Conservation (phyloP, 495 filamentous ascomycete species). For the Daldinia grandis region DNA sequence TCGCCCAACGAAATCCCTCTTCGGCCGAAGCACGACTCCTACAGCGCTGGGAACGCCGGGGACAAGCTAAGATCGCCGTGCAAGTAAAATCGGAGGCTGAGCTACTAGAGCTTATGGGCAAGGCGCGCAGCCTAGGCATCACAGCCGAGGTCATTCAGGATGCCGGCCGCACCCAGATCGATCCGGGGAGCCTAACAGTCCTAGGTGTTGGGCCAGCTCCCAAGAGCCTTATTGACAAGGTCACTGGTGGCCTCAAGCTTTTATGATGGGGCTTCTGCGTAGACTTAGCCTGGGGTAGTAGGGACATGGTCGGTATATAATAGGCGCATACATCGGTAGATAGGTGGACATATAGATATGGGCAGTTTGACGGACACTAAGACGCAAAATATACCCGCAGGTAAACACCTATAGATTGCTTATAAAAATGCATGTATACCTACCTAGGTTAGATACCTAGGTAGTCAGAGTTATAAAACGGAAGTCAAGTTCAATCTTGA, state of each 20-base stretch:
- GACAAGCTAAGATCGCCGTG: constrained; percentile 92
- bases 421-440: constrained; percentile 1
- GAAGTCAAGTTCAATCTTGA: not conserved
- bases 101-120: constrained; percentile 75
- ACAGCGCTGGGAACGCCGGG: constrained; percentile 79
- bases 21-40: constrained; percentile 70
- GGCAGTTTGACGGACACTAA: not conserved
- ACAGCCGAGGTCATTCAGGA: constrained; percentile 90
- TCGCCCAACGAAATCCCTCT: constrained; percentile 55
- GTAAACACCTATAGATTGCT: constrained; percentile 6
- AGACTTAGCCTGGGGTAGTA: not conserved
- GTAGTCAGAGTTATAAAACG: not conserved
- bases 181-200: constrained; percentile 88
- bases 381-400: constrained; percentile 6
- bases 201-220: constrained; percentile 89
- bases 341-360: constrained; percentile 20
- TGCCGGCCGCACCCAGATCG: constrained; percentile 97
- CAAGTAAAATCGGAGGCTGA: constrained; percentile 88
- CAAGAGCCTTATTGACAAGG: constrained; percentile 82
- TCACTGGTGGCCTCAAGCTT: constrained; percentile 89
- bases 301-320: not conserved
- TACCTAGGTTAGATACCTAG: too few species aligned
- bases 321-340: not conserved
- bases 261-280: constrained; percentile 57
- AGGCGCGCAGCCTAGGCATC: constrained; percentile 82